Evolutionary conservation across 2,329 filamentous ascomycete genomes (phyloP), one percentile per base, ranked within the genome.

Genomic region (Alternaria tenuissima): DNA sequence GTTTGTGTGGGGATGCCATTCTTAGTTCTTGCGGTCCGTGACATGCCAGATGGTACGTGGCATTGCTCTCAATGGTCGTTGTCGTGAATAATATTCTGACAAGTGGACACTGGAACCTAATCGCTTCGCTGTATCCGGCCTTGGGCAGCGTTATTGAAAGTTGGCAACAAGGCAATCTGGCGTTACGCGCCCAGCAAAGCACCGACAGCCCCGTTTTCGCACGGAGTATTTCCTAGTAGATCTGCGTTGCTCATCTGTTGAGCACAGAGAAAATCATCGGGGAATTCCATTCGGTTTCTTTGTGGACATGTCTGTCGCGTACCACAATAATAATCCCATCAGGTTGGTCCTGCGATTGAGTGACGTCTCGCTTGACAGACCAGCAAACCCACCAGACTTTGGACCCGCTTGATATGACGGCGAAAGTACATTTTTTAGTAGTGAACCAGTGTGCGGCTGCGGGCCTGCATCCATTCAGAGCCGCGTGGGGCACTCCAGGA

Each of bases 1-100:
- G 66, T 67, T 46, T 20, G 52, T 60, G 68, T 70, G 68, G 68
- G 46, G 67, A 70, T 63, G 61, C 57, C 34, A 59, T 58, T 60
- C 16, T 52, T 49, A 47, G 34, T 18, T n/a, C 22, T 26, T 26
- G 39, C 41, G 47, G 57, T 36, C 57, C 47, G 57, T 60, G 52
- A 48, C 53, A 60, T 52, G 57, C 53, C 26, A 28, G 52, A 38
- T 41, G n/a, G 56, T 53, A 52, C 47, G 57, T 61, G 53, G 59
- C 59, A 65, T 66, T 49, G 11, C 26, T 22, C 32, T n/a, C 16
- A 30, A 49, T 41, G 41, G 28, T 39, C 30, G 36, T 47, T 46
- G 55, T 57, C 41, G 46, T 57, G 57, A 60, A 8, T 34, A 30
- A 47, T 42, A 28, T 38, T 36, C 24, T 46, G 44, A 56, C 44